Base-by-base conservation (phyloP, 1,139 yeast genomes). In the Suhomyces taliae region DNA sequence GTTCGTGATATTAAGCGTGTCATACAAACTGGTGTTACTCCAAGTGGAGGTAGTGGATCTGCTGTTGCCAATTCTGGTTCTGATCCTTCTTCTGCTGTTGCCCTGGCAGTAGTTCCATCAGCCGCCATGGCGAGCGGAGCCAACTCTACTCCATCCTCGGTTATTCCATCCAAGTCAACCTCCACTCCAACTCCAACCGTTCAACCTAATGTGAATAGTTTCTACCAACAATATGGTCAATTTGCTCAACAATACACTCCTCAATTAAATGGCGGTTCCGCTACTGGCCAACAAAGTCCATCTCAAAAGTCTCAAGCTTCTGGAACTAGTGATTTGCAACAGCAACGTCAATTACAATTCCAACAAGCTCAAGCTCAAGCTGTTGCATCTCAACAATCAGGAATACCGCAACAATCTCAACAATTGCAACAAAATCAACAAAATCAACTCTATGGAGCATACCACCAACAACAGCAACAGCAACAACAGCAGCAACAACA, bases 1-100 rank as follows among this genome's bases (percentile, higher is more conserved):
- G 97, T 90, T 39, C 81, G 88, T 54, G 96, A 90, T 65, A 89
- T 90, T 59, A 87, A 87, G 63, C 67, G 82, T 59, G 85, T 83
- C 36, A 81, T 87, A 46, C 83, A 74, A 54, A 74, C 78, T 2
- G 80, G 80, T 8, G 77, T 74, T 9, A 73, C 77, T n/a, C 79
- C 79, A 40, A 45, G 40, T 39, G 24, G 46, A 12, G 45, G 52
- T 35, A 42, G 36, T 32, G 44, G 39, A 26, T 49, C 59, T 14
- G 47, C 52, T 27, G 44, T 53, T 7, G 44, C 57, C 24, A 39
- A 38, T 8, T 37, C 58, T 11, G 50, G 49, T 3, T 50, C 56
- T 12, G 49, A 58, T 19, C 49, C 52, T 27, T 39, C 56, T 3
- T 40, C 59, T 8, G 48, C 52, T 3, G 50, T 53, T 14, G 47